A percentile compares a stretch with the other conserved stretches of the same genome.
These are phyloP conservation scores for Hyphopichia pseudoburtonii DNA, from an alignment of 1,139 yeast genomes.

Conservation along the genomic window DNA sequence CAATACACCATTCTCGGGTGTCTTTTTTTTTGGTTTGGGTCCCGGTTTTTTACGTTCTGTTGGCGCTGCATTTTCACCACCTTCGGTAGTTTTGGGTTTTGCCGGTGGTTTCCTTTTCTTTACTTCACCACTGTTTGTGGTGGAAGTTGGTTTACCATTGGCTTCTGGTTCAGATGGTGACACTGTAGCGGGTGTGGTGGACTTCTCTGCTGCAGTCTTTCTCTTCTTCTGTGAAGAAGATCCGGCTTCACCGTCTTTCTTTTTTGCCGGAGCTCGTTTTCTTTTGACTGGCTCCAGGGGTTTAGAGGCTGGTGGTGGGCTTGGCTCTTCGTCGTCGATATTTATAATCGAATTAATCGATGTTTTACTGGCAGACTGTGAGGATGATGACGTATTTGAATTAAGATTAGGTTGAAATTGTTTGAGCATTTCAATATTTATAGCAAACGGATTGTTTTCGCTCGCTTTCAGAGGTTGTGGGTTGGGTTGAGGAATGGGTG, in stretches of 20 bases:
- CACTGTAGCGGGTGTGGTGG: neutral
- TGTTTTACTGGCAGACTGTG: slow-evolving; percentile 22
- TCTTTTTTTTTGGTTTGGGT: slow-evolving; percentile 8
- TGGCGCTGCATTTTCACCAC: slow-evolving; percentile 6
- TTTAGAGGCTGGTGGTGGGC: slow-evolving; percentile 4
- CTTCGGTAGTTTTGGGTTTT: slow-evolving; percentile 7
- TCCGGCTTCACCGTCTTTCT: slow-evolving; percentile 13
- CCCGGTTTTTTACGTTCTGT: slow-evolving; percentile 9
- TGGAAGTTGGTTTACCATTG: too few species aligned
- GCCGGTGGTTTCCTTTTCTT: slow-evolving; percentile 8
- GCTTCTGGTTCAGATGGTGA: slow-evolving; percentile 8
- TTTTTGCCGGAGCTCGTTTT: slow-evolving; percentile 12
- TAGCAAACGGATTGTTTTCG: slow-evolving; percentile 2
- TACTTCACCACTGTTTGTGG: too few species aligned
- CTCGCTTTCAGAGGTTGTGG: neutral
- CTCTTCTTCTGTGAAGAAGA: slow-evolving; percentile 13
- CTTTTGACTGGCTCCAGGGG: slow-evolving; percentile 13
- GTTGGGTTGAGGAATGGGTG: neutral
- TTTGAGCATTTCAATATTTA: slow-evolving; percentile 24
- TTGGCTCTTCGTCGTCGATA: slow-evolving; percentile 29
- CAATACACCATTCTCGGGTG: slow-evolving; percentile 6
- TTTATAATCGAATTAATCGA: slow-evolving; percentile 41
- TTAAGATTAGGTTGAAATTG: slow-evolving; percentile 34
- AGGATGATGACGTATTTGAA: slow-evolving; percentile 8
- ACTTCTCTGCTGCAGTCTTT: slow-evolving; percentile 14